A percentile compares a stretch with the other conserved stretches of the same genome.
Conservation (phyloP, 768 basidiomycete species). For the Hygrocybe punicea region DNA sequence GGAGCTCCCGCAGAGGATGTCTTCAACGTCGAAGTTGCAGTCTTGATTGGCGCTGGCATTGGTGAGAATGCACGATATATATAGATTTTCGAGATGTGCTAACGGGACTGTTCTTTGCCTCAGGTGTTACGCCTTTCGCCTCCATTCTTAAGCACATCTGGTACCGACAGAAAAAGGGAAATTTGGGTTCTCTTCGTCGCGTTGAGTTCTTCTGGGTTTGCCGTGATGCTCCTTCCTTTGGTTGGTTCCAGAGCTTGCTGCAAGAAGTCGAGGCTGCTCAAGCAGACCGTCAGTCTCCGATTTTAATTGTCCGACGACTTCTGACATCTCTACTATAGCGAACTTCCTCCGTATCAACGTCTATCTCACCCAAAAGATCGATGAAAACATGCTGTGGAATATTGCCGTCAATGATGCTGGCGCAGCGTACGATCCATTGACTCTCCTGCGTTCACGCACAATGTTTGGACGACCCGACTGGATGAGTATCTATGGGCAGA, state of each 20-base stretch:
- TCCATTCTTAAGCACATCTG: constrained; percentile 94
- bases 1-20: constrained; percentile 93
- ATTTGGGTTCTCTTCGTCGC: constrained; percentile 73
- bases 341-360: constrained; percentile 91
- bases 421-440: constrained; percentile 84
- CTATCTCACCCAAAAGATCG: constrained; percentile 84
- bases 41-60: constrained; percentile 93
- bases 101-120: constrained; percentile 3
- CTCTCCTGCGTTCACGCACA: constrained; percentile 81
- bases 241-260: constrained; percentile 91
- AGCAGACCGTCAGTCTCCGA: constrained; percentile 67
- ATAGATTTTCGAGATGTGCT: not conserved
- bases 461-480: constrained; percentile 93
- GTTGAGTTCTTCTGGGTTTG: constrained; percentile 97
- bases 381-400: constrained; percentile 87
- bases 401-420: constrained; percentile 85
- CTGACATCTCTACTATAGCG: constrained; percentile 44
- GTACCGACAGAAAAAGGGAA: constrained; percentile 81
- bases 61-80: constrained; percentile 44
- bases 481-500: constrained; percentile 71
- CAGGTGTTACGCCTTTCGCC: constrained; percentile 90
- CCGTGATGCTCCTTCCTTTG: constrained; percentile 93
- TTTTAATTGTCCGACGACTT: not conserved
- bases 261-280: constrained; percentile 87
- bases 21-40: constrained; percentile 78